Evolutionary conservation across 1,284 basidiomycete species (phyloP).

Genomic region (Naganishia sp.): DNA sequence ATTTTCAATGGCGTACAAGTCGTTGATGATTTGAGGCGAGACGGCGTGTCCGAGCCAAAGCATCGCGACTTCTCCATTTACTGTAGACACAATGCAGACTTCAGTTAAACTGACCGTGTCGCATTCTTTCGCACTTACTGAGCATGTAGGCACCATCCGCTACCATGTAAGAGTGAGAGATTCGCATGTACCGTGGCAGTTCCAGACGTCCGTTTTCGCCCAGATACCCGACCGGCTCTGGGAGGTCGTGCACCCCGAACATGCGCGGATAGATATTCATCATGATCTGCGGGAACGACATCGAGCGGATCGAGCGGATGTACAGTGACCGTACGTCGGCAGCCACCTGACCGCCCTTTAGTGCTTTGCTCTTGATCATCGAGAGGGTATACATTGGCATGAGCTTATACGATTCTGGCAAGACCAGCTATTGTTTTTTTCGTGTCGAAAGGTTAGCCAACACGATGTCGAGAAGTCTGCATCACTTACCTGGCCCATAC

Average conservation of each 20-base stretch:
- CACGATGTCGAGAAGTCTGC: neutral
- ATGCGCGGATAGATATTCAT: slow-evolving; percentile 86
- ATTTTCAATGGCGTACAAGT: slow-evolving; percentile 83
- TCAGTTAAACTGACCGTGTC: neutral
- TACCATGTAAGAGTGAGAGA: slow-evolving; percentile 85
- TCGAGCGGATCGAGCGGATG: slow-evolving; percentile 72
- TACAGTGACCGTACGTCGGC: slow-evolving; percentile 90
- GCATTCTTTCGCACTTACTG: neutral
- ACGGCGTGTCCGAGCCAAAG: slow-evolving; percentile 87
- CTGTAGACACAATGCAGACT: slow-evolving; percentile 22
- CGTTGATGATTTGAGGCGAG: slow-evolving; percentile 77
- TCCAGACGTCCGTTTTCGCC: slow-evolving; percentile 62
- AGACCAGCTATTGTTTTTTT: slow-evolving; percentile 66
- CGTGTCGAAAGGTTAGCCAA: neutral
- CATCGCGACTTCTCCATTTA: slow-evolving; percentile 86
- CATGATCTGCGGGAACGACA: slow-evolving; percentile 70
- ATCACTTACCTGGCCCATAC: slow-evolving; percentile 71
- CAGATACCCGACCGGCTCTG: slow-evolving; percentile 67
- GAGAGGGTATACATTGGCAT: slow-evolving; percentile 82
- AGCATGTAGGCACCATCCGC: slow-evolving; percentile 81
- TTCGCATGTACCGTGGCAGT: slow-evolving; percentile 78
- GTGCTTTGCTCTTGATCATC: slow-evolving; percentile 84
- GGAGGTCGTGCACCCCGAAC: slow-evolving; percentile 83
- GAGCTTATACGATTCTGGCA: slow-evolving; percentile 90
- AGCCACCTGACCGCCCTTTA: slow-evolving; percentile 90